Percentiles rank a stretch among this genome's conserved stretches.
phyloP scores from a whole-genome alignment of 805 yeast species.

The Pichia thaimueangensis region DNA sequence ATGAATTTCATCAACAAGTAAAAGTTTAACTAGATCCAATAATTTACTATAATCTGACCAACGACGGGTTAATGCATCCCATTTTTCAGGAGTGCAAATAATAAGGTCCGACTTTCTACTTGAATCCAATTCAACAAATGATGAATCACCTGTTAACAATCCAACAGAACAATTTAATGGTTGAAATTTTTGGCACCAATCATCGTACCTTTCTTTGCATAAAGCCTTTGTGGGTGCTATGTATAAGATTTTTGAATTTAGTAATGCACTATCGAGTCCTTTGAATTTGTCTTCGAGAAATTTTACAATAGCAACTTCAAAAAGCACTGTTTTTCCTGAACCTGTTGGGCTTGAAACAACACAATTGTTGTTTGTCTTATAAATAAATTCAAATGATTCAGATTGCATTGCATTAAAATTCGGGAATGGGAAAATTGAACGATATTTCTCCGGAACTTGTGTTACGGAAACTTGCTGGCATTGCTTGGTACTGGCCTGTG shows the following conservation, averaged over 20 bases:
- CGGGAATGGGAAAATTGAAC: constrained; percentile 26
- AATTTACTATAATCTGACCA: constrained; percentile 81
- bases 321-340: constrained; percentile 95
- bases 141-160: constrained; percentile 93
- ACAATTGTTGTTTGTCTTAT: constrained; percentile 87
- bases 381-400: constrained; percentile 82
- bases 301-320: constrained; percentile 60
- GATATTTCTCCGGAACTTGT: constrained; percentile 33
- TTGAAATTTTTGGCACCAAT: constrained; percentile 64
- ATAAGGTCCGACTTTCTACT: constrained; percentile 77
- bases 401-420: constrained; percentile 79
- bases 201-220: constrained; percentile 93
- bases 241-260: constrained; percentile 81
- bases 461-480: no score
- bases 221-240: constrained; percentile 90
- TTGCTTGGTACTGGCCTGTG: no score
- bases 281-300: constrained; percentile 32
- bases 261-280: constrained; percentile 56
- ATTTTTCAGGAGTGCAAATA: constrained; percentile 83
- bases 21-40: constrained; percentile 70
- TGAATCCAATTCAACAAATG: constrained; percentile 71
- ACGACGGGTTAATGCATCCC: constrained; percentile 96
- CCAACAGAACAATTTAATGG: constrained; percentile 85
- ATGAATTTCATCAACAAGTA: constrained; percentile 95
- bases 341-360: constrained; percentile 95